A percentile compares a stretch with the other conserved stretches of the same genome.
Evolutionary conservation across 73 alveolate genomes (phyloP).

Genomic region (Paramecium octaurelia): DNA sequence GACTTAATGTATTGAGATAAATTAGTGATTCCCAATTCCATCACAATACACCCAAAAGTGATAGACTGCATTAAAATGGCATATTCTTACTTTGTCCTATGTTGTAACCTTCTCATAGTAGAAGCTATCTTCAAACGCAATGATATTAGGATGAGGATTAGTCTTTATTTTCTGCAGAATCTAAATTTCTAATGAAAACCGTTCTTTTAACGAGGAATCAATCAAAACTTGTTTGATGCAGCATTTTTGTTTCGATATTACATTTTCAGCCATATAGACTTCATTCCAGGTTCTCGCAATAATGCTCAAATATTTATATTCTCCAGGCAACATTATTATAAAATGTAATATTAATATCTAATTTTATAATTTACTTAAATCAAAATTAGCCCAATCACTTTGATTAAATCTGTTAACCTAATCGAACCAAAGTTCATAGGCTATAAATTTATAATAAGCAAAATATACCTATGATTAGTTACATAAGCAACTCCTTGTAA

Average conservation of each 20-base stretch:
- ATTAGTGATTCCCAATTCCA: constrained; percentile 40
- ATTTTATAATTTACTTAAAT: not conserved
- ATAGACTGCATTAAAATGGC: not conserved
- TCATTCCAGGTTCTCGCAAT: constrained; percentile 3
- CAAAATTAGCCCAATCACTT: not conserved
- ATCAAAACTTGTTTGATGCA: not conserved
- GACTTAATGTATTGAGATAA: not conserved
- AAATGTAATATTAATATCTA: not conserved
- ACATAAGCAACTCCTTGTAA: no score
- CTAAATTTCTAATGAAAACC: not conserved
- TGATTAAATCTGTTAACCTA: not conserved
- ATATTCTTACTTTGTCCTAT: not conserved
- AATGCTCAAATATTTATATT: not conserved
- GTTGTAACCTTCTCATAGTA: not conserved
- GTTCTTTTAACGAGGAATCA: not conserved
- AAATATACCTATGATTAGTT: no score
- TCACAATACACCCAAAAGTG: constrained; percentile 25
- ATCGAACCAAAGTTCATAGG: constrained; percentile 71
- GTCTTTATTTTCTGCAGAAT: not conserved
- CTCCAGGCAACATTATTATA: not conserved
- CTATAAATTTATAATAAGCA: constrained; percentile 86
- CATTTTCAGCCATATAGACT: not conserved
- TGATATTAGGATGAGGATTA: constrained; percentile 42
- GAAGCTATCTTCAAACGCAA: not conserved
- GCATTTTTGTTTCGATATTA: not conserved